phyloP scores from a whole-genome alignment of 192 early-diverging fungal species.

The Podila minutissima region DNA sequence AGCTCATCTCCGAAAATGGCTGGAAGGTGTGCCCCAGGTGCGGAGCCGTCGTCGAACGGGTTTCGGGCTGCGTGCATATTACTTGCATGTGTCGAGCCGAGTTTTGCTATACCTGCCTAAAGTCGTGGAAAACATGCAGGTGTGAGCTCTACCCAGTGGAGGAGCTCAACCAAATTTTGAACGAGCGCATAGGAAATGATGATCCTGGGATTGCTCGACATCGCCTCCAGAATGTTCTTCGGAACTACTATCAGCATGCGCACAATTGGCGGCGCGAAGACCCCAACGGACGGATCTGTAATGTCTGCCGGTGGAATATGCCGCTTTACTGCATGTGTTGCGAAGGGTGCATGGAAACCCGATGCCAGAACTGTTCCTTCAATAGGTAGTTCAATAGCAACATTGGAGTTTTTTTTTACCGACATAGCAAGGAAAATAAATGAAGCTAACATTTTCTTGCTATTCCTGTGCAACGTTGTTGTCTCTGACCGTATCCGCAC shows the following conservation, averaged over 20 bases:
- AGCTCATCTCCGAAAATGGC: constrained; percentile 15
- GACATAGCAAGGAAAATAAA: too few relatives aligned
- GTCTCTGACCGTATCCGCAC: too few relatives aligned
- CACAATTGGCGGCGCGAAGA: constrained; percentile 10
- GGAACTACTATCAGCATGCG: constrained; percentile 24
- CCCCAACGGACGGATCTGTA: background rate
- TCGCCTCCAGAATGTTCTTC: constrained; percentile 28
- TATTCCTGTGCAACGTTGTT: too few relatives aligned
- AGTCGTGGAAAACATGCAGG: constrained; percentile 17
- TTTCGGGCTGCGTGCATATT: constrained; percentile 15
- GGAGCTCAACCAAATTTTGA: constrained; percentile 16
- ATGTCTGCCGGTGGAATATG: constrained; percentile 12
- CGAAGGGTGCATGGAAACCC: constrained; percentile 12
- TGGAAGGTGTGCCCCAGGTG: constrained; percentile 27
- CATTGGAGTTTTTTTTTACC: too few relatives aligned
- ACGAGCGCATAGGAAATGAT: constrained; percentile 23
- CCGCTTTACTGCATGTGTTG: constrained; percentile 17
- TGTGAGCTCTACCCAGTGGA: constrained; percentile 19
- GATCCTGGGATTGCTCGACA: constrained; percentile 13
- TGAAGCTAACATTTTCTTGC: too few relatives aligned
- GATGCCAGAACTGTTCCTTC: constrained; percentile 11
- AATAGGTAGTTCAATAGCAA: constrained; percentile 5
- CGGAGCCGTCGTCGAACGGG: constrained; percentile 21
- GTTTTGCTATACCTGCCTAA: constrained; percentile 27
- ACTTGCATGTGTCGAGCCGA: constrained; percentile 22